These are phyloP conservation scores for Debaryomyces prosopidis DNA, from an alignment of 805 yeast species.

Conservation along the genomic window DNA sequence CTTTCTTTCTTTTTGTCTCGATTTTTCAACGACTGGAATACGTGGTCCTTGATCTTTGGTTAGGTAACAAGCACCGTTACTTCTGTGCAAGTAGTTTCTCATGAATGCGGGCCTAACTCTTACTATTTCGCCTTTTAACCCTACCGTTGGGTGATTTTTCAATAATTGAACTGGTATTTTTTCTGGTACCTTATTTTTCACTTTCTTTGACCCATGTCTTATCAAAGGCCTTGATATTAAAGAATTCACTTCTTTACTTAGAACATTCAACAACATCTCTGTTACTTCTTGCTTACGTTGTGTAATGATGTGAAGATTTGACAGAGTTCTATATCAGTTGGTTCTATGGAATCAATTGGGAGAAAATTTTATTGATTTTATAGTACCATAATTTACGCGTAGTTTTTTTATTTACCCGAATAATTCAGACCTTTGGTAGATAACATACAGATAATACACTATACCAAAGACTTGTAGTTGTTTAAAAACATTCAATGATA, in stretches of 20 bases:
- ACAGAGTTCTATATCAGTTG: background rate
- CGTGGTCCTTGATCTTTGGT: constrained; percentile 33
- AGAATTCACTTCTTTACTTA: background rate
- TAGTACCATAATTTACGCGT: constrained; percentile 3
- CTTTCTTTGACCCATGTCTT: background rate
- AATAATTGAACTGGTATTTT: constrained; percentile 75
- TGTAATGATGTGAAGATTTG: no score
- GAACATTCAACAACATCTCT: background rate
- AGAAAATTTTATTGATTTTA: constrained; percentile 3
- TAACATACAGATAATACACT: background rate
- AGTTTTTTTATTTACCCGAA: background rate
- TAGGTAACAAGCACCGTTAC: constrained; percentile 75
- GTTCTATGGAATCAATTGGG: background rate
- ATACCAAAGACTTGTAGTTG: background rate
- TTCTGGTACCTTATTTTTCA: constrained; percentile 8
- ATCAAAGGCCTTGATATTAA: background rate
- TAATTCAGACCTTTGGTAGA: constrained; percentile 1
- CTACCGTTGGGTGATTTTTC: constrained; percentile 62
- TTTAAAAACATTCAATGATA: constrained; percentile 2
- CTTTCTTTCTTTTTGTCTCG: constrained; percentile 7
- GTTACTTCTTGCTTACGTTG: background rate
- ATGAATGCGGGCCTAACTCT: constrained; percentile 76
- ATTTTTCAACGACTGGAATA: constrained; percentile 39
- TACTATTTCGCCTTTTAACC: constrained; percentile 70
- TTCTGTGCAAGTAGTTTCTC: constrained; percentile 73